A percentile compares a stretch with the other conserved stretches of the same genome.
Evolutionary conservation across 768 basidiomycete genomes (phyloP).

Genomic region (Cubamyces sp.): DNA sequence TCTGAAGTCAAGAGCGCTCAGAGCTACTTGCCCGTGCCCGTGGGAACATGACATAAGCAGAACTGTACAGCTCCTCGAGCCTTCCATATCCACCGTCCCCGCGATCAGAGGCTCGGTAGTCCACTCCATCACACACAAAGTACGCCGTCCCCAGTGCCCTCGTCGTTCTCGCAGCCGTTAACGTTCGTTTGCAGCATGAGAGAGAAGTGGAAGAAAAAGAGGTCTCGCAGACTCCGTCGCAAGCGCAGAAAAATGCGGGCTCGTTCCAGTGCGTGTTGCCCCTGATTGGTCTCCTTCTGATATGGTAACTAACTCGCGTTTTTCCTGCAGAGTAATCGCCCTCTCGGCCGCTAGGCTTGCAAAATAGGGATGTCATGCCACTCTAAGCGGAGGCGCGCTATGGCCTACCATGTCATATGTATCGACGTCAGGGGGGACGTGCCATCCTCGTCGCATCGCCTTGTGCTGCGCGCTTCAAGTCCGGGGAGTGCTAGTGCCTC

Average conservation of each 20-base stretch:
- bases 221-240: constrained; percentile 89
- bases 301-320: not conserved
- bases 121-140: constrained; percentile 28
- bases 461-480: constrained; percentile 31
- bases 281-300: not conserved
- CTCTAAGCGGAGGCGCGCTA: constrained; percentile 18
- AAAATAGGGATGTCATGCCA: constrained; percentile 30
- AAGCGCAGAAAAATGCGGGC: constrained; percentile 97
- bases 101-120: constrained; percentile 19
- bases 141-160: not conserved
- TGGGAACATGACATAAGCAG: constrained; percentile 32
- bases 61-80: constrained; percentile 36
- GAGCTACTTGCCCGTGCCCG: not conserved
- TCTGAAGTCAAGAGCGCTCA: not conserved
- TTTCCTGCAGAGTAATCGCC: constrained; percentile 34
- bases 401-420: constrained; percentile 18
- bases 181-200: constrained; percentile 62
- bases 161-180: not conserved
- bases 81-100: constrained; percentile 26
- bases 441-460: constrained; percentile 30
- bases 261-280: constrained; percentile 76
- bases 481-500: constrained; percentile 26
- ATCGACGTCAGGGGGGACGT: constrained; percentile 25
- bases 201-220: constrained; percentile 98
- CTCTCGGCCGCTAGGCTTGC: constrained; percentile 32